Conservation (phyloP, 164 flowering plant genomes). For the Hamamelis virginiana region DNA sequence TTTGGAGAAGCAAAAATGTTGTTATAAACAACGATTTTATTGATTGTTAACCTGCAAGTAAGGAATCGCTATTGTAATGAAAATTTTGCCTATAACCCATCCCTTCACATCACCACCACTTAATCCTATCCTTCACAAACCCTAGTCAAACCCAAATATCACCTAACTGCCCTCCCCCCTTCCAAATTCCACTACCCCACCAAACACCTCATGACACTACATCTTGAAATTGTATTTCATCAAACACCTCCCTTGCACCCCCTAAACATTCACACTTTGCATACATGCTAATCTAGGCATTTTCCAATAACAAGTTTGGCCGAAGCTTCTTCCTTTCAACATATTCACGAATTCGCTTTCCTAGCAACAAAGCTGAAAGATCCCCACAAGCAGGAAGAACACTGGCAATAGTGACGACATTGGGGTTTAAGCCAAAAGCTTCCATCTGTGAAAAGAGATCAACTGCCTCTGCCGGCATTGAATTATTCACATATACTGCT, state of each 20-base stretch:
- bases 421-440: too few species aligned
- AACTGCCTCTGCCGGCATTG: too few species aligned
- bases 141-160: slow-evolving; percentile 23
- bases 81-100: slow-evolving; percentile 50
- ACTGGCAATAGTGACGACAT: too few species aligned
- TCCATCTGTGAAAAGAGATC: too few species aligned
- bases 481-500: too few species aligned
- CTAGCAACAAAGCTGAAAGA: too few species aligned
- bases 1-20: too few species aligned
- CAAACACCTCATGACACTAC: slow-evolving; percentile 31
- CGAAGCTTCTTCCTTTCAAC: slow-evolving; percentile 28
- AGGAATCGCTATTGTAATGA: too few species aligned
- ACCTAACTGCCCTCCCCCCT: slow-evolving; percentile 19
- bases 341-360: slow-evolving; percentile 29
- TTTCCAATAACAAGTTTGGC: slow-evolving; percentile 36
- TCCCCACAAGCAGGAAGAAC: too few species aligned
- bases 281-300: slow-evolving; percentile 43
- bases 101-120: slow-evolving; percentile 40
- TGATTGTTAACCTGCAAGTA: too few species aligned
- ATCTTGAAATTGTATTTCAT: slow-evolving; percentile 25
- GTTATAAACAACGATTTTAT: too few species aligned
- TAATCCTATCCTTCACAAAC: slow-evolving; percentile 48
- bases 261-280: slow-evolving; percentile 40
- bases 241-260: slow-evolving; percentile 37
- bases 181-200: too few species aligned